These are phyloP conservation scores for Cutaneotrichosporon cutaneum DNA, from an alignment of 1,284 basidiomycete genomes.

Conservation along the genomic window DNA sequence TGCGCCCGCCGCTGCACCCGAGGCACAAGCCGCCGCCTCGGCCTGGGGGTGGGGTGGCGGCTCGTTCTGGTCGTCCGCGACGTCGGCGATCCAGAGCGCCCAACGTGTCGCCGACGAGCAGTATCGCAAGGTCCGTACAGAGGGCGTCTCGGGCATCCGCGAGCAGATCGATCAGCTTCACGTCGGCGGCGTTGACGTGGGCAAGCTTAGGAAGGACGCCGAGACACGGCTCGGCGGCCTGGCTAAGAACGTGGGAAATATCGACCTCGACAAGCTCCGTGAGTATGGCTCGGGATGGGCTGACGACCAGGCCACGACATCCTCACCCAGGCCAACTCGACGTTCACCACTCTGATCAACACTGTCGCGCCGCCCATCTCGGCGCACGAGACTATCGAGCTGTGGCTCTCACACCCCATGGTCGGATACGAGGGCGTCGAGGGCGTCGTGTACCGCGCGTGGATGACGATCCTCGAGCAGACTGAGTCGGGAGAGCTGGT, in stretches of 20 bases:
- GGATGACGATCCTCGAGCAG: slow-evolving; percentile 78
- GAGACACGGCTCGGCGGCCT: slow-evolving; percentile 56
- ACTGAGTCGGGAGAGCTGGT: slow-evolving; percentile 88
- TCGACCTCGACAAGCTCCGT: slow-evolving; percentile 83
- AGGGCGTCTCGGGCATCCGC: slow-evolving; percentile 51
- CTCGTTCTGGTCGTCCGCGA: slow-evolving; percentile 81
- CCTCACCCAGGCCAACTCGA: slow-evolving; percentile 77
- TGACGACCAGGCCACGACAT: slow-evolving; percentile 71
- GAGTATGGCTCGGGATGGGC: no score
- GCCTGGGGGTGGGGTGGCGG: slow-evolving; percentile 50
- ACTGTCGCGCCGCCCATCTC: slow-evolving; percentile 97
- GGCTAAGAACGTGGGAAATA: slow-evolving; percentile 59
- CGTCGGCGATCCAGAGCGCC: slow-evolving; percentile 81
- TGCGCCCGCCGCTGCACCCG: slow-evolving; percentile 4
- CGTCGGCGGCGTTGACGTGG: slow-evolving; percentile 73
- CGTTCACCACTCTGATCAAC: slow-evolving; percentile 85
- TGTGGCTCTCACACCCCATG: slow-evolving; percentile 96
- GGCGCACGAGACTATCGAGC: slow-evolving; percentile 94
- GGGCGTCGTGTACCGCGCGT: slow-evolving; percentile 84
- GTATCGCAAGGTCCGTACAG: slow-evolving; percentile 63
- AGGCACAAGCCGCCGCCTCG: neutral
- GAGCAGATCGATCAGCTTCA: slow-evolving; percentile 32
- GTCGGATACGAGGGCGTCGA: slow-evolving; percentile 93
- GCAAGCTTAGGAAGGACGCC: slow-evolving; percentile 65
- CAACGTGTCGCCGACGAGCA: slow-evolving; percentile 76